Percentiles rank a stretch among this genome's conserved stretches.
phyloP scores from a whole-genome alignment of 192 early-diverging fungal species.

The Funneliformis geosporum region DNA sequence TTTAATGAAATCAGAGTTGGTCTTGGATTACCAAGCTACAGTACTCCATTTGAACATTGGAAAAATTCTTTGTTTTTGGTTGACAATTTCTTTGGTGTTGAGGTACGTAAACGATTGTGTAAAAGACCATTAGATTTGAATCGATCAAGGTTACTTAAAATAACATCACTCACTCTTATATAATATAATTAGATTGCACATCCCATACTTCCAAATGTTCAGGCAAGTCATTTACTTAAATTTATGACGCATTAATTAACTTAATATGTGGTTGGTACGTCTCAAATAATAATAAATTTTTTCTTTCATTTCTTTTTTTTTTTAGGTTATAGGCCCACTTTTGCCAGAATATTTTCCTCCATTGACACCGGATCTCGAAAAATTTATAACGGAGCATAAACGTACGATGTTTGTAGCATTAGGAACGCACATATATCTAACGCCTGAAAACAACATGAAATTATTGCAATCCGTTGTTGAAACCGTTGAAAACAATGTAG shows the following conservation, averaged over 20 bases:
- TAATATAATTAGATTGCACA: not conserved
- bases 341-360: slow-evolving; percentile 30
- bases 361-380: not conserved
- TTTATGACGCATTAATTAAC: too few relatives aligned
- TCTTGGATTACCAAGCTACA: not conserved
- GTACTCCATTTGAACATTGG: not conserved
- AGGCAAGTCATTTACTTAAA: not conserved
- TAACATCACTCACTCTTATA: too few relatives aligned
- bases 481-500: slow-evolving; percentile 22
- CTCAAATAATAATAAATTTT: too few relatives aligned
- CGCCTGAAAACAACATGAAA: slow-evolving; percentile 8
- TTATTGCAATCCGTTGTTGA: slow-evolving; percentile 36
- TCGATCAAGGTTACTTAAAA: too few relatives aligned
- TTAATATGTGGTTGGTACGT: not conserved
- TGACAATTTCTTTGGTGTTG: slow-evolving; percentile 11
- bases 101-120: not conserved
- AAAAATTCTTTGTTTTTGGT: not conserved
- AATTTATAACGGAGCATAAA: not conserved
- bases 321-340: slow-evolving; percentile 37
- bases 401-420: slow-evolving; percentile 5
- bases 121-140: too few relatives aligned
- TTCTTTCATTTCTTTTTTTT: too few relatives aligned
- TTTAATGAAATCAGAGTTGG: not conserved
- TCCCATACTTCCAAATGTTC: not conserved
- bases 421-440: not conserved